These are phyloP conservation scores for Limonium bicolor DNA, from an alignment of 148 eudicot genomes.

Conservation along the genomic window DNA sequence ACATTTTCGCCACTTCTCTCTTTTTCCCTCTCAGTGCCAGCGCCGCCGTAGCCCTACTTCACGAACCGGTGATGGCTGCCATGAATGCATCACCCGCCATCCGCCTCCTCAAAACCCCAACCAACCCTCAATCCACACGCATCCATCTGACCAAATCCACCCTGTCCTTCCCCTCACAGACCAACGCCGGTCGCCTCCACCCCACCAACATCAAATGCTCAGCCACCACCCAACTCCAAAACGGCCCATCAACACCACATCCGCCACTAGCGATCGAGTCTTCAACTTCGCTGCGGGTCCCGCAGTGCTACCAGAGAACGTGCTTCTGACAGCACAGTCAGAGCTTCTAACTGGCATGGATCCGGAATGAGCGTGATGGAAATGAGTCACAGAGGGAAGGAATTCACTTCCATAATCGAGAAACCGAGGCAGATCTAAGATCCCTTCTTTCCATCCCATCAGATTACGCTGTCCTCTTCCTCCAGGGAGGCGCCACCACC, in stretches of 20 bases:
- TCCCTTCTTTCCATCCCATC: slow-evolving; percentile 37
- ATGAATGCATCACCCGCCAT: slow-evolving; percentile 21
- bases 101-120: slow-evolving; percentile 20
- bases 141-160: too few relatives aligned
- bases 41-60: too few relatives aligned
- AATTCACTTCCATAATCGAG: slow-evolving; percentile 76
- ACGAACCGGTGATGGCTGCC: too few relatives aligned
- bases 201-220: slow-evolving; percentile 22
- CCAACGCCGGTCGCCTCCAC: slow-evolving; percentile 5
- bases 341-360: slow-evolving; percentile 63
- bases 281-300: slow-evolving; percentile 97
- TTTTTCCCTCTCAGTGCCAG: too few relatives aligned
- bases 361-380: slow-evolving; percentile 96
- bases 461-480: slow-evolving; percentile 59
- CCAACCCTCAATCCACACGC: too few relatives aligned
- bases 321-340: slow-evolving; percentile 54
- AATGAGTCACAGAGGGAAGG: slow-evolving; percentile 93
- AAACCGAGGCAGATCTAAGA: slow-evolving; percentile 75
- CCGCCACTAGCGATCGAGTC: slow-evolving; percentile 42
- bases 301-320: slow-evolving; percentile 78
- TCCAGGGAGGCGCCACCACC: slow-evolving; percentile 94
- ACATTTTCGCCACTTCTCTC: too few relatives aligned
- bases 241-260: slow-evolving; percentile 15
- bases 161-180: slow-evolving; percentile 4
- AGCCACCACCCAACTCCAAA: slow-evolving; percentile 15